Percentiles rank a stretch among this genome's conserved stretches.
Conservation (phyloP, 1,284 basidiomycete genomes). For the Peniophora sp. region DNA sequence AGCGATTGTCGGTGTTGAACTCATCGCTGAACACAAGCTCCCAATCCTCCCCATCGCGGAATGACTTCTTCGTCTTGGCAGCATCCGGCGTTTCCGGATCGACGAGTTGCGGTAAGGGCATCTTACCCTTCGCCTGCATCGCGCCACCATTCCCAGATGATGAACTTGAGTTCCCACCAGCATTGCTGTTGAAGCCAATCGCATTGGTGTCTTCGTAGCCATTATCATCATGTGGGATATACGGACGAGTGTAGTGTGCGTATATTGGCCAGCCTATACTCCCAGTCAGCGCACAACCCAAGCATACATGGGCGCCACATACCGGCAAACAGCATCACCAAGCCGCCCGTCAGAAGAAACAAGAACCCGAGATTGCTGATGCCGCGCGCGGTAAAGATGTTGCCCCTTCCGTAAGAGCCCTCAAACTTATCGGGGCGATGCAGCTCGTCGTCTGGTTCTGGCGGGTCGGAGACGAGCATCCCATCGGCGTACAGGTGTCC, state of each 20-base stretch:
- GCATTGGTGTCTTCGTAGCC: constrained; percentile 26
- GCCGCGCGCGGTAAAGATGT: constrained; percentile 22
- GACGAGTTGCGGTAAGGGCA: constrained; percentile 34
- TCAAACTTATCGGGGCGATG: constrained; percentile 22
- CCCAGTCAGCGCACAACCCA: constrained; percentile 6
- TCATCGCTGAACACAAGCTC: constrained; percentile 56
- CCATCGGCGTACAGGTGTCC: too few species aligned
- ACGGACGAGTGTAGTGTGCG: constrained; percentile 26
- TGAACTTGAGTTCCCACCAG: too few species aligned
- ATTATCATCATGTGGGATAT: constrained; percentile 22
- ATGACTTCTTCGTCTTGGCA: constrained; percentile 33
- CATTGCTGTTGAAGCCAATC: too few species aligned
- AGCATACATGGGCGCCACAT: neutral
- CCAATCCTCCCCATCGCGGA: neutral
- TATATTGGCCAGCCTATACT: constrained; percentile 45
- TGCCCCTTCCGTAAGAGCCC: constrained; percentile 15
- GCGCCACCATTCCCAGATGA: constrained; percentile 21
- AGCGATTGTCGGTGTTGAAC: constrained; percentile 54
- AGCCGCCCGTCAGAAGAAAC: constrained; percentile 19
- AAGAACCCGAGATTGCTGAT: constrained; percentile 25
- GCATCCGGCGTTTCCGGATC: constrained; percentile 42
- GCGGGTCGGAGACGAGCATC: constrained; percentile 18
- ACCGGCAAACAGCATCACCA: constrained; percentile 24
- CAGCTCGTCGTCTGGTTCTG: constrained; percentile 26
- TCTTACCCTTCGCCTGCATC: constrained; percentile 41